Evolutionary conservation across 306 rosid species (phyloP), one percentile per base, ranked within the genome.

Genomic region (Vigna hirtella): DNA sequence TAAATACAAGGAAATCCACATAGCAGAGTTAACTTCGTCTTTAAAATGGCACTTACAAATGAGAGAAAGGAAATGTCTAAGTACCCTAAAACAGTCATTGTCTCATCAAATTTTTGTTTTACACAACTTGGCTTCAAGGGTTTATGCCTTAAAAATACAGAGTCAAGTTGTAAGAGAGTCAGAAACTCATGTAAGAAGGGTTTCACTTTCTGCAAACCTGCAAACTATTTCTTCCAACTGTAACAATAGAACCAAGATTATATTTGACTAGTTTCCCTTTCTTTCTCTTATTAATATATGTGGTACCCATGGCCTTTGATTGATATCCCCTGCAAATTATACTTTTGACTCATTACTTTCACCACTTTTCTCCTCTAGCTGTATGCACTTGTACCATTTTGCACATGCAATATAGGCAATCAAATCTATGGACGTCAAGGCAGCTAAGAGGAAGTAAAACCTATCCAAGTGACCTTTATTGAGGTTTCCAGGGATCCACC

Each of bases 401-500:
- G 99, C 99, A 79, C 87, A 77, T 24, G 83, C 84, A 77, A 96
- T 83, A 59, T 96, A 96, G 75, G 90, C 87, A 15, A 83, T 84
- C 79, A 96, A 82, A 78, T 96, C 98, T 32, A 96, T 15, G 8
- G 91, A 69, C 47, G 99, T 96, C 88, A 96, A 79, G 64, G 85
- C 94, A 9, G 99, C 99, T 79, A 96, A 70, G 85, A 96, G 99
- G 86, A 96, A 96, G 91, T 70, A 96, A 78, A 96, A 96, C 83
- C 99, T 81, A 51, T 96, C 98, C 6, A 96, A 83, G 63, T 96
- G 99, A 66, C 99, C 99, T 79, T 72, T 91, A 86, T 96, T 96
- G 69, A 96, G 99, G 86, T 96, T 93, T 79, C 93, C 98, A 0
- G 99, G 99, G 84, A 96, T 96, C 99, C 99, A 96, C 51, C 99